phyloP scores from a whole-genome alignment of 1,139 yeast genomes.

The Saccharomyces hybrid region DNA sequence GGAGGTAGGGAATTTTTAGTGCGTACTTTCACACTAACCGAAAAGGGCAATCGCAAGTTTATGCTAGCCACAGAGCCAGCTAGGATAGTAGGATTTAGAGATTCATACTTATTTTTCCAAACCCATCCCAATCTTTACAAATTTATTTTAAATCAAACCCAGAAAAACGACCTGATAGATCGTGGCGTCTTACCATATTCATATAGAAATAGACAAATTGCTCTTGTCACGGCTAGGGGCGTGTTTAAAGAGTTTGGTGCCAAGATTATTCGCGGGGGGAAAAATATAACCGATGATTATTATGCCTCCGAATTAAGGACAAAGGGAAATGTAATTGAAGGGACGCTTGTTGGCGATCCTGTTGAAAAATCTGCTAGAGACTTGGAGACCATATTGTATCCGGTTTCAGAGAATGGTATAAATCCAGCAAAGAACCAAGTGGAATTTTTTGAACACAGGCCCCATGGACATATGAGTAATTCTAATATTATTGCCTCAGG shows the following conservation, averaged over 20 bases:
- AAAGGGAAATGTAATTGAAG: conserved; percentile 60
- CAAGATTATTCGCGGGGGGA: conserved; percentile 69
- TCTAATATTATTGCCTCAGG: conserved; percentile 38
- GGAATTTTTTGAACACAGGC: conserved; percentile 29
- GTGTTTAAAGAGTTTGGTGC: conserved; percentile 92
- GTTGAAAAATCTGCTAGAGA: conserved; percentile 11
- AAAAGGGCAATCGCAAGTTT: conserved; percentile 64
- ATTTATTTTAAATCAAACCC: conserved; percentile 65
- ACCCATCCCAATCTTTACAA: conserved; percentile 67
- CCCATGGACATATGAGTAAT: conserved; percentile 30
- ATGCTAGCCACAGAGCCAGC: conserved; percentile 97
- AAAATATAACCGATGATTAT: conserved; percentile 78
- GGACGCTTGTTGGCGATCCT: conserved; percentile 63
- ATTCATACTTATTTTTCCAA: conserved; percentile 82
- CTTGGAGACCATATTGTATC: conserved; percentile 6
- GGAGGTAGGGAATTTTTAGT: conserved; percentile 79
- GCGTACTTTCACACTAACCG: conserved; percentile 69
- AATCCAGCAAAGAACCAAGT: conserved; percentile 29
- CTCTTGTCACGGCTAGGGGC: conserved; percentile 84
- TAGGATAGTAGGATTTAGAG: conserved; percentile 87
- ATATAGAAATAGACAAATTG: conserved; percentile 83
- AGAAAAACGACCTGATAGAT: conserved; percentile 74
- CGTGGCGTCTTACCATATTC: conserved; percentile 82
- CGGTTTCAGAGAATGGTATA: conserved; percentile 8
- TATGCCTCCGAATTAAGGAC: conserved; percentile 69